Base-by-base conservation (phyloP, 2,329 filamentous ascomycete species). In the Sphaerulina vaccinii region DNA sequence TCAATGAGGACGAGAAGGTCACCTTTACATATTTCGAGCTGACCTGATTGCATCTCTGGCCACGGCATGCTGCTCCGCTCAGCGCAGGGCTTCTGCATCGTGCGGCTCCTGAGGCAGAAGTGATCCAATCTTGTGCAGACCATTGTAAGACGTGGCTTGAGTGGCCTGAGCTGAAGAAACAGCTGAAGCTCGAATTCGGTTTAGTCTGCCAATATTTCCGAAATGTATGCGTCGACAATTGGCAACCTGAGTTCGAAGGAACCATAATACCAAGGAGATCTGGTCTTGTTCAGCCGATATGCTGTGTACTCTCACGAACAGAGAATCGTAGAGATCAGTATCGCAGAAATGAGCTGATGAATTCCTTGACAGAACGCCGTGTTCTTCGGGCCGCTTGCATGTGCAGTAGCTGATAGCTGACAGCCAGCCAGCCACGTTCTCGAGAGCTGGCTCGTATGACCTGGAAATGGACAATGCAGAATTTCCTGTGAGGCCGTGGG, bases 341-440 rank as follows among this genome's bases (percentile, higher is more conserved):
- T n/a, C n/a, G n/a, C n/a, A n/a, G n/a, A n/a, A n/a, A n/a, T n/a
- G n/a, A n/a, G n/a, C n/a, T n/a, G n/a, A n/a, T n/a, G n/a, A n/a
- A n/a, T n/a, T n/a, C n/a, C n/a, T n/a, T n/a, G n/a, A n/a, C n/a
- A n/a, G n/a, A n/a, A n/a, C n/a, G n/a, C n/a, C n/a, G n/a, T n/a
- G n/a, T n/a, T n/a, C n/a, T n/a, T n/a, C n/a, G n/a, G n/a, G n/a
- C n/a, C n/a, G n/a, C n/a, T n/a, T n/a, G n/a, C n/a, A n/a, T n/a
- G n/a, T n/a, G n/a, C n/a, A n/a, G n/a, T n/a, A n/a, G n/a, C n/a
- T n/a, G n/a, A n/a, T n/a, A n/a, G n/a, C n/a, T n/a, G n/a, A n/a
- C n/a, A n/a, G n/a, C n/a, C 44, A 47, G 44, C 44, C 44, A 47
- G 44, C 44, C 44, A 47, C 44, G 21, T 47, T 29, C 10, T n/a